Conservation (phyloP, 2,329 filamentous ascomycete species). For the Cytospora mali region DNA sequence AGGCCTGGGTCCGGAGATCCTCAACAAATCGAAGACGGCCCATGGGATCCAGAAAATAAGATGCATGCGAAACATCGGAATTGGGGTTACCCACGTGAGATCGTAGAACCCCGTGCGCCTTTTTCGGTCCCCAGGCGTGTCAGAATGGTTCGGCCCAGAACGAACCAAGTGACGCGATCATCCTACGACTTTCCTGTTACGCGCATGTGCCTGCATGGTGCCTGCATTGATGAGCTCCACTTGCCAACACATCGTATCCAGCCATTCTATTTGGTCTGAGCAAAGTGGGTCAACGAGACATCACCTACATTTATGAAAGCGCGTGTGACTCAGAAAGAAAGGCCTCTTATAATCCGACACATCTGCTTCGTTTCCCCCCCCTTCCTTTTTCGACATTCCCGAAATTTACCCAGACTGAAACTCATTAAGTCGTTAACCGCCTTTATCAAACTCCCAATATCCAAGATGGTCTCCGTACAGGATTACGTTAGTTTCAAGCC, state of each 20-base stretch:
- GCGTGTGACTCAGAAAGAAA: not conserved
- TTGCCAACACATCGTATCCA: not conserved
- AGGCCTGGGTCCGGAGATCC: too few relatives aligned
- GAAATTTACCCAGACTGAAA: not conserved
- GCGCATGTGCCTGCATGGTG: not conserved
- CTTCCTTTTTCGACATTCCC: not conserved
- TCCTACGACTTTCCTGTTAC: not conserved
- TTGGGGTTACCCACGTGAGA: too few relatives aligned
- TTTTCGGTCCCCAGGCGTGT: not conserved
- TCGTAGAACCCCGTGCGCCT: not conserved
- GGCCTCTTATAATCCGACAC: not conserved
- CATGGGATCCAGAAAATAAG: not conserved
- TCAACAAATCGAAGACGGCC: too few relatives aligned
- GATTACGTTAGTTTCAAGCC: not conserved
- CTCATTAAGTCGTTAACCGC: not conserved
- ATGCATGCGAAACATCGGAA: too few relatives aligned
- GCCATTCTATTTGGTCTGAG: not conserved
- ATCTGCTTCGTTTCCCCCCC: not conserved
- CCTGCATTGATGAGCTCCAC: conserved; percentile 1
- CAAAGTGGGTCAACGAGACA: not conserved
- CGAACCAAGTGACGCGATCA: not conserved
- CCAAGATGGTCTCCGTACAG: not conserved
- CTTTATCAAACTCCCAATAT: not conserved
- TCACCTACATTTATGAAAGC: not conserved
- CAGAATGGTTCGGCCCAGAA: not conserved